Percentiles rank a stretch among this genome's conserved stretches.
Conservation (phyloP, 1,284 basidiomycete species). For the Ustilago crameri region DNA sequence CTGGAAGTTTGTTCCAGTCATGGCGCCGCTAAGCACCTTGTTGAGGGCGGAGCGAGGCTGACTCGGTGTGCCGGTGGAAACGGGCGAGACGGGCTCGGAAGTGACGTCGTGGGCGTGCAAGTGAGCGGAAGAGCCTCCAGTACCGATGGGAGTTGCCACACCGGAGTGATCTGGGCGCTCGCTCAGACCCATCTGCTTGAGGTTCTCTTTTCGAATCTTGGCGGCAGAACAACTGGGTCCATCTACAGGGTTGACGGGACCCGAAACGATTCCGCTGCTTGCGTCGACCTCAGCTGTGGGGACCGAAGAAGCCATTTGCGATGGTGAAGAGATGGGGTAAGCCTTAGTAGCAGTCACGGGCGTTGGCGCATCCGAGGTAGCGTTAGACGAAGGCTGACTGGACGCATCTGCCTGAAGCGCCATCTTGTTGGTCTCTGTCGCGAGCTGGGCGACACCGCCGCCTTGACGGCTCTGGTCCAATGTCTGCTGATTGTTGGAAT, state of each 20-base stretch:
- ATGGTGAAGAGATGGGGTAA: conserved; percentile 18
- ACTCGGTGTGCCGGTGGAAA: conserved; percentile 12
- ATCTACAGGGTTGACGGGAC: conserved; percentile 35
- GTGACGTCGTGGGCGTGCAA: conserved; percentile 8
- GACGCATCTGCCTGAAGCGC: conserved; percentile 14
- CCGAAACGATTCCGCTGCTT: conserved; percentile 18
- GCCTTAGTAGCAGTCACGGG: conserved; percentile 5
- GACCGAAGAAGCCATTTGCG: conserved; percentile 22
- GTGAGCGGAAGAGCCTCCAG: conserved; percentile 35
- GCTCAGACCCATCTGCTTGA: conserved; percentile 41
- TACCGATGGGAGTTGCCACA: conserved; percentile 48
- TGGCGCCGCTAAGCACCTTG: conserved; percentile 44
- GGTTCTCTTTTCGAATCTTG: conserved; percentile 39
- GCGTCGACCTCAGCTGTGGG: not conserved
- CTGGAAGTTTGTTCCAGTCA: conserved; percentile 42
- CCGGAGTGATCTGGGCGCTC: conserved; percentile 41
- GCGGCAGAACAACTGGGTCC: conserved; percentile 41
- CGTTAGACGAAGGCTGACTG: conserved; percentile 5
- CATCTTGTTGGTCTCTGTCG: conserved; percentile 44
- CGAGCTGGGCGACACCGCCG: conserved; percentile 35
- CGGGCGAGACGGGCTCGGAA: conserved; percentile 26
- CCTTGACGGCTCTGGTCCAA: conserved; percentile 19
- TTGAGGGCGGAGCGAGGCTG: conserved; percentile 36
- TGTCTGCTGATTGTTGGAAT: conserved; percentile 46
- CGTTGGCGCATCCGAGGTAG: conserved; percentile 13